Conservation (phyloP, 2,329 filamentous ascomycete genomes). For the Cadophora malorum region DNA sequence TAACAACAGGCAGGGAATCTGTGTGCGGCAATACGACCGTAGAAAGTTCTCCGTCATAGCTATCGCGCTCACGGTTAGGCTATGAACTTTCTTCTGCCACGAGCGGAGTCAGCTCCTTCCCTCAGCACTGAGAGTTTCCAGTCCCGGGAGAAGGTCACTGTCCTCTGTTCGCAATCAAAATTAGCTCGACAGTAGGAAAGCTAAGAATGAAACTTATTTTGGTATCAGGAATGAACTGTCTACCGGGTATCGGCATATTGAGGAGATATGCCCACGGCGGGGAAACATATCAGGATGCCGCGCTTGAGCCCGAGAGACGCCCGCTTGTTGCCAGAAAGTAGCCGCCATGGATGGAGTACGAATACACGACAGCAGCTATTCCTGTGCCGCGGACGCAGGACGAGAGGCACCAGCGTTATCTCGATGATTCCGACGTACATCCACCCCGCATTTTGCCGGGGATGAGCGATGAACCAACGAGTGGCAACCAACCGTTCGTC, state of each 20-base stretch:
- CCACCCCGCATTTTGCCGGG: constrained; percentile 11
- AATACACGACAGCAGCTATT: constrained; percentile 5
- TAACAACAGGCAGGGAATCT: neutral
- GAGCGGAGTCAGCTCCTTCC: neutral
- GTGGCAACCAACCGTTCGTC: neutral
- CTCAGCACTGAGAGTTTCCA: neutral
- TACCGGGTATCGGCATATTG: neutral
- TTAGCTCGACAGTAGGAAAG: neutral
- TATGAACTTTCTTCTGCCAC: neutral
- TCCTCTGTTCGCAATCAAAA: neutral
- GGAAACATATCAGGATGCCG: neutral
- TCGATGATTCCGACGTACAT: constrained; percentile 9
- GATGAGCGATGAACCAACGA: neutral
- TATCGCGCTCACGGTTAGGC: constrained; percentile 1
- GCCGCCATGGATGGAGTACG: neutral
- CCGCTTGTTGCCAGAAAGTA: neutral
- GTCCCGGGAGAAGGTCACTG: neutral
- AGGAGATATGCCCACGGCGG: neutral
- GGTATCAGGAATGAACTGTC: neutral
- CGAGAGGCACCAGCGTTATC: neutral
- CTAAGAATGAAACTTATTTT: neutral
- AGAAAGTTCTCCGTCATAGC: neutral
- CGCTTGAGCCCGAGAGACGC: neutral
- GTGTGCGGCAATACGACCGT: neutral
- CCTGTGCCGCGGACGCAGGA: neutral